Percentiles rank a stretch among this genome's conserved stretches.
These are phyloP conservation scores for Fusarium graminum DNA, from an alignment of 2,329 filamentous ascomycete species.

Conservation along the genomic window DNA sequence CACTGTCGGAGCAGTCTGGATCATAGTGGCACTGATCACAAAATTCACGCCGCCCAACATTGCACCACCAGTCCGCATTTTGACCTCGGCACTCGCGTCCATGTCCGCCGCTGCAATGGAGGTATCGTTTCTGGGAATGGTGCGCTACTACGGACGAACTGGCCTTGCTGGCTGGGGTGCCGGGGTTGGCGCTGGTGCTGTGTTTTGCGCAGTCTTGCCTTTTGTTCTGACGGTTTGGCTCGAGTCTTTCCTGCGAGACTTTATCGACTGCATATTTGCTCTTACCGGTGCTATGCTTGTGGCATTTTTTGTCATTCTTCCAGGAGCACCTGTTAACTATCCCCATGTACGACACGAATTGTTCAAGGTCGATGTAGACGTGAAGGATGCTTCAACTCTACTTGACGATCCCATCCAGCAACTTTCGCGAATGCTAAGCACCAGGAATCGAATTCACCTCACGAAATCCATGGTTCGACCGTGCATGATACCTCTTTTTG, in stretches of 20 bases:
- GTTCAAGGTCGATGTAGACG: constrained; percentile 32
- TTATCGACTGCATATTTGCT: constrained; percentile 48
- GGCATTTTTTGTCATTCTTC: constrained; percentile 50
- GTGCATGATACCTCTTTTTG: constrained; percentile 49
- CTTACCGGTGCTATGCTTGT: constrained; percentile 48
- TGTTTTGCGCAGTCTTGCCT: constrained; percentile 49
- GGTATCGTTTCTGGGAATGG: constrained; percentile 51
- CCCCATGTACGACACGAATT: constrained; percentile 21
- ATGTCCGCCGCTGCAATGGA: constrained; percentile 50
- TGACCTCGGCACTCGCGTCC: constrained; percentile 50
- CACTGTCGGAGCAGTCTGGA: constrained; percentile 48
- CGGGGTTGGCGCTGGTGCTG: constrained; percentile 50
- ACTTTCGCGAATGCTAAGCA: constrained; percentile 27
- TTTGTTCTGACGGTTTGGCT: constrained; percentile 50
- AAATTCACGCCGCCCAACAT: constrained; percentile 53
- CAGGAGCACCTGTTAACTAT: constrained; percentile 44
- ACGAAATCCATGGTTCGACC: constrained; percentile 35
- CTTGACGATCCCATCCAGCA: constrained; percentile 53
- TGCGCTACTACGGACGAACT: constrained; percentile 49
- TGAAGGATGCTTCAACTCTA: constrained; percentile 50
- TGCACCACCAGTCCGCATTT: constrained; percentile 48
- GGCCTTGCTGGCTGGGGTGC: constrained; percentile 55
- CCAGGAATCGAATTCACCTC: constrained; percentile 34
- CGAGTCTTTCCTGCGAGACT: constrained; percentile 47
- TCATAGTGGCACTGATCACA: constrained; percentile 48